Percentiles rank a stretch among this genome's conserved stretches.
phyloP scores from a whole-genome alignment of 2,329 filamentous ascomycete genomes.

The Beauveria varroae region DNA sequence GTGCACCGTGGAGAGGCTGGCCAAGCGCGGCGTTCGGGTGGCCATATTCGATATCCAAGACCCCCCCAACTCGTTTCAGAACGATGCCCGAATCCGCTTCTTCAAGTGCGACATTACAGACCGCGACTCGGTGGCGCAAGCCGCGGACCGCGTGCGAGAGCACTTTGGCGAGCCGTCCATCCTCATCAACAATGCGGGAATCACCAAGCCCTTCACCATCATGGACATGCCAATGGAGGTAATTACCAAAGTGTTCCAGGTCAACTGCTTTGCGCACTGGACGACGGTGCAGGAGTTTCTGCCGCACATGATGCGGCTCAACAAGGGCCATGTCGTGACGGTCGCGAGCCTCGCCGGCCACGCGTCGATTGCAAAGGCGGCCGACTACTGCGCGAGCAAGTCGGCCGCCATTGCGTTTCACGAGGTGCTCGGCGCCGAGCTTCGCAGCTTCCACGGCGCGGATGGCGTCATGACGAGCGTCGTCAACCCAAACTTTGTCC shows the following conservation, averaged over 20 bases:
- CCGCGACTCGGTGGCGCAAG: slow-evolving; percentile 35
- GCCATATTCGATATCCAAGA: slow-evolving; percentile 57
- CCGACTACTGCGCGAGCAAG: slow-evolving; percentile 61
- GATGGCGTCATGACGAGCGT: slow-evolving; percentile 55
- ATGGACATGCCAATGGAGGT: slow-evolving; percentile 47
- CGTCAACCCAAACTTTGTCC: slow-evolving; percentile 50
- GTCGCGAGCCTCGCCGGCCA: slow-evolving; percentile 60
- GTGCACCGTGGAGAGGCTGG: slow-evolving; percentile 25
- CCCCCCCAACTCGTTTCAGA: slow-evolving; percentile 19
- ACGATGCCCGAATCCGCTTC: slow-evolving; percentile 19
- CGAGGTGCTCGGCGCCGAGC: slow-evolving; percentile 51
- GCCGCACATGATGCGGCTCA: slow-evolving; percentile 50
- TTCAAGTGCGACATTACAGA: slow-evolving; percentile 34
- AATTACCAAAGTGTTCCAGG: slow-evolving; percentile 57
- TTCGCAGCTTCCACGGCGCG: slow-evolving; percentile 52
- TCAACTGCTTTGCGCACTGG: slow-evolving; percentile 62
- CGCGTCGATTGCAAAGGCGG: slow-evolving; percentile 49
- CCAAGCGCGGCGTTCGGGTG: slow-evolving; percentile 47
- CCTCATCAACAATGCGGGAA: slow-evolving; percentile 64
- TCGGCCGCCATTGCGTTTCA: slow-evolving; percentile 59
- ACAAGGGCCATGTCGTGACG: slow-evolving; percentile 67
- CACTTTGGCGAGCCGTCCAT: slow-evolving; percentile 56
- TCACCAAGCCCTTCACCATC: slow-evolving; percentile 51
- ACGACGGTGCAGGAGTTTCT: slow-evolving; percentile 58
- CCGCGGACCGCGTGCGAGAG: slow-evolving; percentile 29